Evolutionary conservation across 2,329 filamentous ascomycete species (phyloP).

Genomic region (Acrocalymma vagum): DNA sequence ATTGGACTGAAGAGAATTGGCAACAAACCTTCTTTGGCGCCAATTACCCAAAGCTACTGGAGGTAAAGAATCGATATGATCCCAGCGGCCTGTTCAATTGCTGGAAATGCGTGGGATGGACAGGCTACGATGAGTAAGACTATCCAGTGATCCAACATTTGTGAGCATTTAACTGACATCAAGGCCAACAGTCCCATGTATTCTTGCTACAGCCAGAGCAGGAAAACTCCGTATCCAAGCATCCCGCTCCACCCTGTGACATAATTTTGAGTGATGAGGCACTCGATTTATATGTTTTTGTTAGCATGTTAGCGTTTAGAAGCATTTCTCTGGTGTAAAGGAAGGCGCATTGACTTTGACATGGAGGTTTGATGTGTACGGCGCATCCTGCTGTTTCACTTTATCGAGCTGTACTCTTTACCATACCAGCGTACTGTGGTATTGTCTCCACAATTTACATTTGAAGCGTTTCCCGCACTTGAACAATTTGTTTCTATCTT

Average conservation of each 20-base stretch:
- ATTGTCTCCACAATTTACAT: too few relatives aligned
- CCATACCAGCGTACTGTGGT: too few relatives aligned
- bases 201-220: slow-evolving; percentile 37
- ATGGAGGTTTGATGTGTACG: too few relatives aligned
- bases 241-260: slow-evolving; percentile 29
- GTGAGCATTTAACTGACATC: neutral
- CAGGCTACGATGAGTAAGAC: slow-evolving; percentile 42
- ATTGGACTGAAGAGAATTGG: slow-evolving; percentile 46
- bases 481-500: too few relatives aligned
- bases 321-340: too few relatives aligned
- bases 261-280: slow-evolving; percentile 5
- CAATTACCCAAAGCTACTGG: slow-evolving; percentile 36
- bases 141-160: neutral
- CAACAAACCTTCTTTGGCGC: slow-evolving; percentile 44
- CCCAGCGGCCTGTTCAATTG: slow-evolving; percentile 43
- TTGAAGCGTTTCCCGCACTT: too few relatives aligned
- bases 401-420: too few relatives aligned
- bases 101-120: slow-evolving; percentile 49
- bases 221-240: slow-evolving; percentile 25
- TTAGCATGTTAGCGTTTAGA: too few relatives aligned
- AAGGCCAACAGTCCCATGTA: slow-evolving; percentile 32
- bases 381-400: too few relatives aligned
- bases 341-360: too few relatives aligned
- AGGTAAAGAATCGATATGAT: slow-evolving; percentile 41
- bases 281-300: too few relatives aligned